phyloP scores from a whole-genome alignment of 2,329 filamentous ascomycete genomes.

The Pyricularia pennisetigena region DNA sequence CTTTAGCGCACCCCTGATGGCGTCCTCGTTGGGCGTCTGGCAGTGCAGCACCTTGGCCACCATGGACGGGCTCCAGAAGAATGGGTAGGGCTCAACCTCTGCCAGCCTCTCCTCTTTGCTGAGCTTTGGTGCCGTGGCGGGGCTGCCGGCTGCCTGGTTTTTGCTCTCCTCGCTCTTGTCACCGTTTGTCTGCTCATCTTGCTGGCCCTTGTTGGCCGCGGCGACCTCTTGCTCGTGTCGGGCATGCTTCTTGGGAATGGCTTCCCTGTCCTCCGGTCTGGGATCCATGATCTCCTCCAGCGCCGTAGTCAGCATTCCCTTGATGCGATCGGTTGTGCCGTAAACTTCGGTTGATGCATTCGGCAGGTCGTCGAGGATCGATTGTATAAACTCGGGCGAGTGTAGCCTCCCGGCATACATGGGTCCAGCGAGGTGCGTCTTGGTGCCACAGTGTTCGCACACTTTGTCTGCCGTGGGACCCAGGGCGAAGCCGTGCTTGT shows the following conservation, averaged over 20 bases:
- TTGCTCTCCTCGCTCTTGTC: neutral
- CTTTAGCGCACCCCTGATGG: constrained; percentile 70
- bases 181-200: neutral
- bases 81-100: constrained; percentile 63
- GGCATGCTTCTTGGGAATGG: constrained; percentile 6
- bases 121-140: constrained; percentile 1
- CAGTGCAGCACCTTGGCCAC: constrained; percentile 72
- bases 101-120: constrained; percentile 43
- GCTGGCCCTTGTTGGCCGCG: constrained; percentile 19
- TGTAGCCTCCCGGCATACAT: constrained; percentile 94
- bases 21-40: constrained; percentile 66
- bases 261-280: constrained; percentile 17
- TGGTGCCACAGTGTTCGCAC: constrained; percentile 78
- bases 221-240: constrained; percentile 11
- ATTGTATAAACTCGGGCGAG: constrained; percentile 70
- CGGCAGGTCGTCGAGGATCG: constrained; percentile 65
- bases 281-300: constrained; percentile 57
- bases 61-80: constrained; percentile 72
- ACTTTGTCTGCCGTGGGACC: constrained; percentile 55
- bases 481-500: constrained; percentile 68
- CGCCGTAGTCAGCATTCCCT: constrained; percentile 86
- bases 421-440: constrained; percentile 80
- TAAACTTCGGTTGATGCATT: constrained; percentile 60
- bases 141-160: neutral
- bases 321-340: constrained; percentile 68